phyloP scores from a whole-genome alignment of 495 filamentous ascomycete genomes.

The Xylaria castorea region DNA sequence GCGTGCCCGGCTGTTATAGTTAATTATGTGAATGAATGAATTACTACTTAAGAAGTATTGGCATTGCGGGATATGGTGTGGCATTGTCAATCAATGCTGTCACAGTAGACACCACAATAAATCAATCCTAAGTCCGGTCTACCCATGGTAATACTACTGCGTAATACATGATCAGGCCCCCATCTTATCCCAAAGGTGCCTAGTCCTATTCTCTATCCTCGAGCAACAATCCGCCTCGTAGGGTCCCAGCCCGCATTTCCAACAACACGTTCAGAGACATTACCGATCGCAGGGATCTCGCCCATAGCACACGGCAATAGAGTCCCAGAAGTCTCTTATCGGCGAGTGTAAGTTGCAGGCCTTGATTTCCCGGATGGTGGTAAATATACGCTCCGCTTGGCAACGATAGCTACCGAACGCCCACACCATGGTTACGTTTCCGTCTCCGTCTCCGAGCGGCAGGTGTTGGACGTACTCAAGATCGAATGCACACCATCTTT shows the following conservation, averaged over 20 bases:
- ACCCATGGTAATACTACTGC: not conserved
- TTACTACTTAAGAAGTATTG: not conserved
- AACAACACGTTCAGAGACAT: not conserved
- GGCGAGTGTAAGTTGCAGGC: not conserved
- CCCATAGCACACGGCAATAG: not conserved
- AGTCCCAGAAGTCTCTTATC: not conserved
- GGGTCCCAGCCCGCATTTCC: not conserved
- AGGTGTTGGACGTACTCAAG: slow-evolving; percentile 48
- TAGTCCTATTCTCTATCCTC: not conserved
- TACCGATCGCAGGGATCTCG: slow-evolving; percentile 6
- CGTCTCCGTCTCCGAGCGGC: slow-evolving; percentile 14
- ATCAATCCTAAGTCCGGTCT: not conserved
- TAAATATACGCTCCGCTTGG: slow-evolving; percentile 42
- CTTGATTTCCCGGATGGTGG: not conserved
- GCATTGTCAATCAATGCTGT: not conserved
- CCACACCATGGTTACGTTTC: slow-evolving; percentile 27
- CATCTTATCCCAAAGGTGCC: not conserved
- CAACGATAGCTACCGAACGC: slow-evolving; percentile 52
- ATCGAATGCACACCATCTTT: slow-evolving; percentile 48
- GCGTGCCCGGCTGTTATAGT: not conserved
- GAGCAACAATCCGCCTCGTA: not conserved
- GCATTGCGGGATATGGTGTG: not conserved
- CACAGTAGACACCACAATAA: not conserved
- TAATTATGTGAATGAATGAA: not conserved
- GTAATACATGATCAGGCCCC: not conserved